Conservation (phyloP, 2,329 filamentous ascomycete species). For the Didymella pomorum region DNA sequence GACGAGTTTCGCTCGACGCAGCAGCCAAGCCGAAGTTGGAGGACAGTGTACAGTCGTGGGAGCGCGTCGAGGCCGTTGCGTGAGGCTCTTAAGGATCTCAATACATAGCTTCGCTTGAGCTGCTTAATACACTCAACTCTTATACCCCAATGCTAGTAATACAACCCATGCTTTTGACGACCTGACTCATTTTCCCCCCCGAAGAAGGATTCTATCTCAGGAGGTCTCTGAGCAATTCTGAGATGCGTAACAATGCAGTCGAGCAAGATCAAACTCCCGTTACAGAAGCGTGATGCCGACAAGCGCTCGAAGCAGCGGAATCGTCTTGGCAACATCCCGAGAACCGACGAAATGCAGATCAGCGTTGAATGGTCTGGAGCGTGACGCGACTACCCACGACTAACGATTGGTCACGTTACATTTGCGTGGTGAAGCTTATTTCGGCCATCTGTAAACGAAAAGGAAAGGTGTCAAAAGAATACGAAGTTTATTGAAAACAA, state of each 20-base stretch:
- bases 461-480: constrained; percentile 31
- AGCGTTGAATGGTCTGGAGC: constrained; percentile 12
- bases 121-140: neutral
- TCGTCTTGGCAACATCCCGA: constrained; percentile 13
- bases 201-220: neutral
- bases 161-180: neutral
- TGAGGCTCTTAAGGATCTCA: neutral
- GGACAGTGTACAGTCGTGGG: constrained; percentile 57
- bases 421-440: constrained; percentile 12
- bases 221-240: neutral
- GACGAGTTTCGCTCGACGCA: constrained; percentile 58
- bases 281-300: neutral
- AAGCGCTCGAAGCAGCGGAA: constrained; percentile 7
- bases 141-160: constrained; percentile 1
- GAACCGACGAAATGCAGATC: constrained; percentile 17
- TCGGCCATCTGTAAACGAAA: constrained; percentile 8
- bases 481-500: constrained; percentile 19
- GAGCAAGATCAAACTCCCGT: neutral
- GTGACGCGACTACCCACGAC: constrained; percentile 10
- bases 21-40: constrained; percentile 50
- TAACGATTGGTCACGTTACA: constrained; percentile 16
- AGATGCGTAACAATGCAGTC: neutral
- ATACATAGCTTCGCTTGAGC: neutral
- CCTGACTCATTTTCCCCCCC: neutral
- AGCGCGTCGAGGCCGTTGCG: constrained; percentile 37